These are phyloP conservation scores for Diaporthe helianthi DNA, from an alignment of 2,329 filamentous ascomycete genomes.

Conservation along the genomic window DNA sequence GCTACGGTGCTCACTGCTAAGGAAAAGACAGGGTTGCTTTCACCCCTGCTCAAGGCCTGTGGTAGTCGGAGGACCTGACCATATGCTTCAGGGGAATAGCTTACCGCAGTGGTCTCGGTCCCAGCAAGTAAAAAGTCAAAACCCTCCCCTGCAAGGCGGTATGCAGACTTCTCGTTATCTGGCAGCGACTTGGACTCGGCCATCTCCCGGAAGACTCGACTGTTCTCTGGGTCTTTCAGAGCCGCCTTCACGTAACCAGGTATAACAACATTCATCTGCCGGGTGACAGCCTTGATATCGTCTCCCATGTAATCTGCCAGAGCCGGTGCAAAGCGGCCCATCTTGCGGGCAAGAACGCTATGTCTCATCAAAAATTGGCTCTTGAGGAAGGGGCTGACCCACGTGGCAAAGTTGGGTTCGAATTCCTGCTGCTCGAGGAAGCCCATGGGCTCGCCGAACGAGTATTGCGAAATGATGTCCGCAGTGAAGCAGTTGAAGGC, in stretches of 20 bases:
- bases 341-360: slow-evolving; percentile 41
- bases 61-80: not conserved
- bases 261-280: slow-evolving; percentile 40
- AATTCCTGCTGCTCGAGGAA: slow-evolving; percentile 41
- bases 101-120: slow-evolving; percentile 35
- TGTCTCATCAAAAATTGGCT: slow-evolving; percentile 37
- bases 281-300: slow-evolving; percentile 38
- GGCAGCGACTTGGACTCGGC: slow-evolving; percentile 37
- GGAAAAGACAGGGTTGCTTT: not conserved
- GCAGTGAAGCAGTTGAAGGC: slow-evolving; percentile 50
- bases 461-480: slow-evolving; percentile 48
- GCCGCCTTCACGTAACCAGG: slow-evolving; percentile 38
- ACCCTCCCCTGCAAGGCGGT: slow-evolving; percentile 35
- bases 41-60: no score
- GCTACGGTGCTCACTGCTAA: not conserved
- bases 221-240: slow-evolving; percentile 33
- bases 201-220: slow-evolving; percentile 41
- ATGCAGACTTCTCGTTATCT: slow-evolving; percentile 33
- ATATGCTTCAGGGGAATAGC: not conserved
- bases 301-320: slow-evolving; percentile 36
- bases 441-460: slow-evolving; percentile 45
- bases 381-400: slow-evolving; percentile 38
- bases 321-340: slow-evolving; percentile 38
- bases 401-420: slow-evolving; percentile 46
- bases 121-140: slow-evolving; percentile 36